Conservation (phyloP, 2,329 filamentous ascomycete species). For the Pseudogymnoascus sp. region DNA sequence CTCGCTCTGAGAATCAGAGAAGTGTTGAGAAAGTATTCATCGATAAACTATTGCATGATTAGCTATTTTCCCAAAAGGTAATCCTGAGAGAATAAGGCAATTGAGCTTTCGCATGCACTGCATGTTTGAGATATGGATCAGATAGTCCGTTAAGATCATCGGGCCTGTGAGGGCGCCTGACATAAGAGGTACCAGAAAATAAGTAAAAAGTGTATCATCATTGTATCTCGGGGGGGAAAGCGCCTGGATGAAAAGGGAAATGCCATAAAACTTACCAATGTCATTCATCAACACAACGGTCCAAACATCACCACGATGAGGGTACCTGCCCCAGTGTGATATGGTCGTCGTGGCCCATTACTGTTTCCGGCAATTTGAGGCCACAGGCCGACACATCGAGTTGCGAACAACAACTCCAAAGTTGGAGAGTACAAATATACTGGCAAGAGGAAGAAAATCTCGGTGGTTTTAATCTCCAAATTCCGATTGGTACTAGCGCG, state of each 20-base stretch:
- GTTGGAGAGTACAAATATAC: neutral
- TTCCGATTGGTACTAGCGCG: conserved; percentile 1
- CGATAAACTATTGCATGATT: neutral
- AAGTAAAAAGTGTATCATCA: conserved; percentile 68
- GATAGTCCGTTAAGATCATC: conserved; percentile 83
- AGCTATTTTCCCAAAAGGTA: neutral
- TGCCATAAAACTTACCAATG: neutral
- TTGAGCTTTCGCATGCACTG: conserved; percentile 4
- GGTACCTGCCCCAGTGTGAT: neutral
- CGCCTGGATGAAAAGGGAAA: neutral
- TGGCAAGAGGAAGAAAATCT: conserved; percentile 6
- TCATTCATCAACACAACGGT: neutral
- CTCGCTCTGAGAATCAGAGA: neutral
- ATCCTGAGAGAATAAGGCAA: neutral
- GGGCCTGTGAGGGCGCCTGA: conserved; percentile 58
- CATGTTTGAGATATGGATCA: conserved; percentile 41
- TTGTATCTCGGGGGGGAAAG: conserved; percentile 23
- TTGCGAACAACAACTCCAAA: neutral
- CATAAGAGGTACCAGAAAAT: conserved; percentile 99
- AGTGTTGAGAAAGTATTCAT: neutral
- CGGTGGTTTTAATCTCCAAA: neutral
- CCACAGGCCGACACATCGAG: neutral
- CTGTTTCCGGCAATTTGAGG: neutral
- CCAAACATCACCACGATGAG: neutral
- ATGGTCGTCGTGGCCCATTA: neutral